Conservation (phyloP, 495 filamentous ascomycete species). For the Pyrenula aspistea region DNA sequence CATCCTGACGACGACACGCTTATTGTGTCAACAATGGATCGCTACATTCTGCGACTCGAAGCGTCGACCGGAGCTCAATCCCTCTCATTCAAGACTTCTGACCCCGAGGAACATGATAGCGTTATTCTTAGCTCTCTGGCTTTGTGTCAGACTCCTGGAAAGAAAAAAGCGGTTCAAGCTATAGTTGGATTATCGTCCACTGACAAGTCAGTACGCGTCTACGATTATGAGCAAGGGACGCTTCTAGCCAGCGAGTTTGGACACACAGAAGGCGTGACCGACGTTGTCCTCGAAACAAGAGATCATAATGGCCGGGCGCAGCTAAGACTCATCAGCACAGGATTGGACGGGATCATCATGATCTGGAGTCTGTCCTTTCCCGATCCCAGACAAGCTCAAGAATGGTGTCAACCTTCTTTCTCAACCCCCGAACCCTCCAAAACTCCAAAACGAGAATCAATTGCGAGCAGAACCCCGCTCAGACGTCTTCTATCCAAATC, state of each 20-base stretch:
- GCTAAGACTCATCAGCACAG: conserved; percentile 57
- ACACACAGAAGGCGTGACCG: conserved; percentile 84
- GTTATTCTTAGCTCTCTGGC: conserved; percentile 72
- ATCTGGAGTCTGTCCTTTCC: conserved; percentile 57
- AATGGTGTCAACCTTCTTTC: conserved; percentile 9
- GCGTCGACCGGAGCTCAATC: conserved; percentile 56
- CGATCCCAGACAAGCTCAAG: conserved; percentile 21
- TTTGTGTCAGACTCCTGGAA: conserved; percentile 24
- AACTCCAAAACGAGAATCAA: conserved; percentile 38
- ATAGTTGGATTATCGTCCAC: conserved; percentile 79
- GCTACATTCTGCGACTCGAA: conserved; percentile 67
- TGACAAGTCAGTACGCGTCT: conserved; percentile 87
- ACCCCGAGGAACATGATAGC: conserved; percentile 64
- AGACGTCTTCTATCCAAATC: conserved; percentile 63
- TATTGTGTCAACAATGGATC: conserved; percentile 70
- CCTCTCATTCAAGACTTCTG: conserved; percentile 66
- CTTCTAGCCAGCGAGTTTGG: conserved; percentile 85
- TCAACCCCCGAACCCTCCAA: conserved; percentile 23
- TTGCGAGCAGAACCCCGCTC: conserved; percentile 52
- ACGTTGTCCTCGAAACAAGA: conserved; percentile 53
- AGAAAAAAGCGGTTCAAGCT: conserved; percentile 31
- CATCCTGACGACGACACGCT: conserved; percentile 49
- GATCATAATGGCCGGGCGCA: conserved; percentile 26
- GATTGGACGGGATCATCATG: conserved; percentile 78
- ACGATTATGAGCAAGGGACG: conserved; percentile 61